phyloP scores from a whole-genome alignment of 2,329 filamentous ascomycete genomes.

The Fusarium domesticum region DNA sequence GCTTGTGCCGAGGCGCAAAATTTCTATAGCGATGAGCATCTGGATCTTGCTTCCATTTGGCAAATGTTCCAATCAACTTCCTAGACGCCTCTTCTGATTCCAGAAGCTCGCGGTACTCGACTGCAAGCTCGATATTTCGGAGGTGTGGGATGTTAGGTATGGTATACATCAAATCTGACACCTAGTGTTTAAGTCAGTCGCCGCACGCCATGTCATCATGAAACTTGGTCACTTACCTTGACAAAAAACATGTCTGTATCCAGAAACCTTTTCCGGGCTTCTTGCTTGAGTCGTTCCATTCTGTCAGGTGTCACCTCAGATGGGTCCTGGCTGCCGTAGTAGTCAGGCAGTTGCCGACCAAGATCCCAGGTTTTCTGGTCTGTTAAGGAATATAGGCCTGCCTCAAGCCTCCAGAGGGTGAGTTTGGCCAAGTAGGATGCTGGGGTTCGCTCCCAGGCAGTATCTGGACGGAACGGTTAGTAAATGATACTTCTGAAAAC shows the following conservation, averaged over 20 bases:
- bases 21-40: constrained; percentile 49
- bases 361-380: constrained; percentile 50
- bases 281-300: constrained; percentile 46
- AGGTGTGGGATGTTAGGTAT: constrained; percentile 58
- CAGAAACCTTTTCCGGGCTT: constrained; percentile 53
- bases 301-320: constrained; percentile 41
- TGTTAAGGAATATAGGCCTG: constrained; percentile 54
- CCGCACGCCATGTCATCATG: not conserved
- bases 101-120: constrained; percentile 59
- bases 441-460: constrained; percentile 56
- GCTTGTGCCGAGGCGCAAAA: constrained; percentile 56
- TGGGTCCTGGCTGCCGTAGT: constrained; percentile 49
- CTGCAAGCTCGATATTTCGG: constrained; percentile 50
- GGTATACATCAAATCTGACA: constrained; percentile 60
- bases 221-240: constrained; percentile 46
- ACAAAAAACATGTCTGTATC: constrained; percentile 65
- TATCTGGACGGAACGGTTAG: constrained; percentile 41
- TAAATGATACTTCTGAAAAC: not conserved
- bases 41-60: constrained; percentile 60
- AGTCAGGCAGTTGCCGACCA: constrained; percentile 50
- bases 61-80: constrained; percentile 40
- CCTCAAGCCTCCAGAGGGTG: constrained; percentile 58
- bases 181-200: constrained; percentile 36
- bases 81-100: constrained; percentile 45
- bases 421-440: constrained; percentile 54